Conservation (phyloP, 2,329 filamentous ascomycete genomes). For the Penicillium sp. region DNA sequence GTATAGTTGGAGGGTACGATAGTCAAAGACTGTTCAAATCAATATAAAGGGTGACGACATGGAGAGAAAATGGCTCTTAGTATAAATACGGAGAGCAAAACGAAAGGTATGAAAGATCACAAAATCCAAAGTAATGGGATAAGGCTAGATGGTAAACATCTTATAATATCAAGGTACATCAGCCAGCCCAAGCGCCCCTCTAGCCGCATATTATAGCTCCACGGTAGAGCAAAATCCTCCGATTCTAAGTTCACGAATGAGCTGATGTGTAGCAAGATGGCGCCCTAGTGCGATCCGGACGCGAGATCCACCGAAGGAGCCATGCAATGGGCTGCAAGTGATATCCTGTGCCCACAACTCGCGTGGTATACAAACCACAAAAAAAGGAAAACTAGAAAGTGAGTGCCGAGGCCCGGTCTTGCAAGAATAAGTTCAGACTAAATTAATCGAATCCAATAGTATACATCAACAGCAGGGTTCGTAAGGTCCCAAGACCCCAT, state of each 20-base stretch:
- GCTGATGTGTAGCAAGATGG: constrained; percentile 3
- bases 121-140: not conserved
- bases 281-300: constrained; percentile 10
- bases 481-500: not conserved
- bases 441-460: constrained; percentile 13
- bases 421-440: constrained; percentile 10
- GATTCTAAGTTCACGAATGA: not conserved
- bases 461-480: not conserved
- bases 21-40: not conserved
- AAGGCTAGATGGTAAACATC: not conserved
- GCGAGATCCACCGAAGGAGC: constrained; percentile 3
- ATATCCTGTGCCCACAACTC: not conserved
- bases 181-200: not conserved
- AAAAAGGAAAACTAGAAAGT: not conserved
- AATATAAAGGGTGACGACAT: not conserved
- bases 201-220: not conserved
- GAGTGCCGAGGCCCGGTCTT: not conserved
- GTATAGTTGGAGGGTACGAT: not conserved
- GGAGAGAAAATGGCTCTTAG: not conserved
- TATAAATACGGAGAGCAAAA: not conserved
- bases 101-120: not conserved
- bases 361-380: constrained; percentile 7
- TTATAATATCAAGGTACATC: constrained; percentile 1
- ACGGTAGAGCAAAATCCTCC: not conserved
- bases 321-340: not conserved